Conservation (phyloP, 2,329 filamentous ascomycete genomes). For the Emergomyces pasteurianus region DNA sequence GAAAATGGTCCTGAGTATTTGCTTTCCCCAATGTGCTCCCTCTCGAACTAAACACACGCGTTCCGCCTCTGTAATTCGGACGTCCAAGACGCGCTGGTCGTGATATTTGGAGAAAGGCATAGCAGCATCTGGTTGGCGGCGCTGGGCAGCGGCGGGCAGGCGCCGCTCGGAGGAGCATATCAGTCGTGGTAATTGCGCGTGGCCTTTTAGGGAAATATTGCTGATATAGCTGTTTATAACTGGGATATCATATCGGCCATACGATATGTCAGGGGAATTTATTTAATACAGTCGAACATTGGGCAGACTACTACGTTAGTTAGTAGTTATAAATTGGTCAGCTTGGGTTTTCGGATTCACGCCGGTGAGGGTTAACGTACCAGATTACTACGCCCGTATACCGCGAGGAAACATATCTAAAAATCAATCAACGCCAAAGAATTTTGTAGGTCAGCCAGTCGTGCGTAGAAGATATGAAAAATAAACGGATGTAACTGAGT, state of each 20-base stretch:
- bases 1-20: constrained; percentile 9
- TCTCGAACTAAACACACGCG: constrained; percentile 20
- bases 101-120: constrained; percentile 14
- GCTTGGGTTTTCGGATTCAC: neutral
- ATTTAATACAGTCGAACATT: neutral
- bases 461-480: neutral
- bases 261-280: neutral
- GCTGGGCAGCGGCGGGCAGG: constrained; percentile 24
- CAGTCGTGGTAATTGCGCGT: neutral
- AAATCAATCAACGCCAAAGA: neutral
- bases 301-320: too few species aligned
- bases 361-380: neutral
- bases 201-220: neutral
- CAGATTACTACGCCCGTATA: neutral
- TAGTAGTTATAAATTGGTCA: neutral
- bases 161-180: constrained; percentile 28
- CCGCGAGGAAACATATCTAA: neutral
- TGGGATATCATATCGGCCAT: neutral
- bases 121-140: constrained; percentile 17
- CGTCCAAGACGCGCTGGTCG: constrained; percentile 15
- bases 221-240: neutral
- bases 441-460: neutral
- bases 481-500: neutral
- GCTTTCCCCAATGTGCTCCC: constrained; percentile 15
- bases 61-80: constrained; percentile 16